A percentile compares a stretch with the other conserved stretches of the same genome.
These are phyloP conservation scores for Trichocomaceae sp. DNA, from an alignment of 2,329 filamentous ascomycete species.

Conservation along the genomic window DNA sequence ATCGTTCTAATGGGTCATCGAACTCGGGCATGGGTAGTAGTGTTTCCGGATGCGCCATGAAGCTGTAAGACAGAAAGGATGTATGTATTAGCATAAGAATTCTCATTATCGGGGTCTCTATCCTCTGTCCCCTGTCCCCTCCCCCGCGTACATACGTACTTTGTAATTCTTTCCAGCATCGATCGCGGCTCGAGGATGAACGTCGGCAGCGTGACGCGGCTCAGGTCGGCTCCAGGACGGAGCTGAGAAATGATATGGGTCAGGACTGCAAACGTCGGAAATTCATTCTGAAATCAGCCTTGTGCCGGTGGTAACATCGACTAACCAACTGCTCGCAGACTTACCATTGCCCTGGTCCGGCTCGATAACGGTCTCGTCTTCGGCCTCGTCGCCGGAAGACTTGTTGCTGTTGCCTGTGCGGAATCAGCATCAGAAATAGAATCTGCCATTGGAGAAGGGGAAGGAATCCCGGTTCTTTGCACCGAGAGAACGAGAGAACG, in stretches of 20 bases:
- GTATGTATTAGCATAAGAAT: constrained; percentile 19
- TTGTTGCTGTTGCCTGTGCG: constrained; percentile 31
- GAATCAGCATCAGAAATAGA: background rate
- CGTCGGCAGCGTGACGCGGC: constrained; percentile 86
- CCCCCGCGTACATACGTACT: constrained; percentile 51
- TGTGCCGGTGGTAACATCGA: background rate
- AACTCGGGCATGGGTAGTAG: constrained; percentile 80
- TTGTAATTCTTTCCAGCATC: constrained; percentile 98
- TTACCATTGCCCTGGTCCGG: constrained; percentile 89
- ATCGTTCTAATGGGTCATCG: constrained; percentile 81
- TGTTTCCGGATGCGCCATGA: constrained; percentile 98
- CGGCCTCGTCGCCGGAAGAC: constrained; percentile 57
- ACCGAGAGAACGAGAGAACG: background rate
- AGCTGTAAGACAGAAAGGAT: constrained; percentile 51
- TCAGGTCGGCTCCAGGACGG: constrained; percentile 88
- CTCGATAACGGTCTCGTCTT: constrained; percentile 78
- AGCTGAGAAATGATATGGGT: constrained; percentile 96
- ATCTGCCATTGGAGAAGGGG: background rate
- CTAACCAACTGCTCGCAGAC: constrained; percentile 22
- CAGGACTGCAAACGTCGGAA: constrained; percentile 57
- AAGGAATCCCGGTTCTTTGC: background rate
- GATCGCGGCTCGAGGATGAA: constrained; percentile 97
- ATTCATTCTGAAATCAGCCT: background rate
- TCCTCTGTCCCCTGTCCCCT: too few relatives aligned
- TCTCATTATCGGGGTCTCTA: background rate